These are phyloP conservation scores for Pestalotiopsis sp. DNA, from an alignment of 2,329 filamentous ascomycete genomes.

Conservation along the genomic window DNA sequence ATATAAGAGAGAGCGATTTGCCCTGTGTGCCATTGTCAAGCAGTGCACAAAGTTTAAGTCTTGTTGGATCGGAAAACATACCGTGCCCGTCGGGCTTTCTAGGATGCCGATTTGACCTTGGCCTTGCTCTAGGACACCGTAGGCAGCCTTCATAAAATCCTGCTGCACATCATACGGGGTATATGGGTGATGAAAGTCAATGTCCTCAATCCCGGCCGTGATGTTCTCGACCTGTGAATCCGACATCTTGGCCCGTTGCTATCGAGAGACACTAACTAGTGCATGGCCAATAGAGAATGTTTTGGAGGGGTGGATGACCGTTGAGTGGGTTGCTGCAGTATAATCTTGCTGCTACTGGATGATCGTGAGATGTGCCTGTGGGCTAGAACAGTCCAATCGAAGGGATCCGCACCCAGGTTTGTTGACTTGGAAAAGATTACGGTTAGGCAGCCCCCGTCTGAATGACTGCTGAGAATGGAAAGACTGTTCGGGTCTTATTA, in stretches of 20 bases:
- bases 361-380: background rate
- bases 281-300: background rate
- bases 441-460: too few species aligned
- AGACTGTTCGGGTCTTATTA: too few species aligned
- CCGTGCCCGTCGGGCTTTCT: constrained; percentile 87
- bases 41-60: constrained; percentile 11
- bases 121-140: constrained; percentile 70
- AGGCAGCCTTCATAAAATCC: constrained; percentile 84
- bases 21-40: constrained; percentile 50
- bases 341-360: background rate
- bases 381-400: background rate
- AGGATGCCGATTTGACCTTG: constrained; percentile 82
- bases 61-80: constrained; percentile 27
- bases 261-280: background rate
- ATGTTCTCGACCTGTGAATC: constrained; percentile 24
- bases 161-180: constrained; percentile 85
- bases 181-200: constrained; percentile 84
- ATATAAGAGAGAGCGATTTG: constrained; percentile 91
- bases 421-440: background rate
- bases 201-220: constrained; percentile 27
- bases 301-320: background rate
- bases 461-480: too few species aligned
- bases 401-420: background rate
- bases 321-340: background rate
- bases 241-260: background rate